Evolutionary conservation across 345 rosid species (phyloP).

Genomic region (Gynandropsis gynandra): DNA sequence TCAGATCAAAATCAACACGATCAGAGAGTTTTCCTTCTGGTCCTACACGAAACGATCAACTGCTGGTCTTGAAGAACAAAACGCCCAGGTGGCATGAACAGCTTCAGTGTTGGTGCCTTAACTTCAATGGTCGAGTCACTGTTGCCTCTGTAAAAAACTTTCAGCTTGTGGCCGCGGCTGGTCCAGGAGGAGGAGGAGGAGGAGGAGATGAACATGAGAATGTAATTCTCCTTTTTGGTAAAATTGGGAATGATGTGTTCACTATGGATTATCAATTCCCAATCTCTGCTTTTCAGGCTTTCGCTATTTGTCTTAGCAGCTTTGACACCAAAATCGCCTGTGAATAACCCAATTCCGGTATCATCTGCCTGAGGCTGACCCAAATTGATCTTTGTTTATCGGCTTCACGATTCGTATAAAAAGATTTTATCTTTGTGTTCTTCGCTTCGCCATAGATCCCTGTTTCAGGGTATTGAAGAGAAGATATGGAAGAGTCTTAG

Average conservation of each 20-base stretch:
- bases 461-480: too few relatives aligned
- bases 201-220: conserved; percentile 68
- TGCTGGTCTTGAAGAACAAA: conserved; percentile 65
- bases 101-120: conserved; percentile 90
- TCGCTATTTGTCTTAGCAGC: conserved; percentile 92
- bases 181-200: conserved; percentile 46
- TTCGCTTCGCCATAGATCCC: too few relatives aligned
- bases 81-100: conserved; percentile 94
- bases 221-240: conserved; percentile 82
- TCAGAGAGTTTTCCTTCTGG: conserved; percentile 45
- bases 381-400: neutral
- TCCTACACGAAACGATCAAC: conserved; percentile 38
- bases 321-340: conserved; percentile 90
- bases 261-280: conserved; percentile 95
- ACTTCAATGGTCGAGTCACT: conserved; percentile 86
- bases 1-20: conserved; percentile 61
- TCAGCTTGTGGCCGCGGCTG: conserved; percentile 84
- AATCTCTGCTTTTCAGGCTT: conserved; percentile 86
- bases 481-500: too few relatives aligned
- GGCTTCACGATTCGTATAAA: neutral
- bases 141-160: conserved; percentile 91
- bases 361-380: conserved; percentile 30
- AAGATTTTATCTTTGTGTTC: conserved; percentile 9
- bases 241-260: conserved; percentile 84
- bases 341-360: too few relatives aligned